Conservation (phyloP, 495 filamentous ascomycete genomes). For the Podospora pseudopauciseta region DNA sequence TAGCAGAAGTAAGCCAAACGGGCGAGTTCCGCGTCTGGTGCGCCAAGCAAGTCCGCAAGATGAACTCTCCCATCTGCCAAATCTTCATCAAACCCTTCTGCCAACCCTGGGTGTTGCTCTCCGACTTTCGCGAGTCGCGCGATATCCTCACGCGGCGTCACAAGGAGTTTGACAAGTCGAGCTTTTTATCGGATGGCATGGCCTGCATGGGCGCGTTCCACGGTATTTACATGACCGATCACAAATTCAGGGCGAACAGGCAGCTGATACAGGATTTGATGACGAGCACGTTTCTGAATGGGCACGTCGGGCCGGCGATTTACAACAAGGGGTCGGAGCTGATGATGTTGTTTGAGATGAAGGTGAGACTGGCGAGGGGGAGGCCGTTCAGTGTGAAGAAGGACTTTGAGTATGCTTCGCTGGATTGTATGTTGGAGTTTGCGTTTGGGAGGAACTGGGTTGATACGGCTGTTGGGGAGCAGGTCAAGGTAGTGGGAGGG, state of each 20-base stretch:
- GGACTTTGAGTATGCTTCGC: not conserved
- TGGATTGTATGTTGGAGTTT: constrained; percentile 1
- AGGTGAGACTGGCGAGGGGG: not conserved
- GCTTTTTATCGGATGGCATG: constrained; percentile 27
- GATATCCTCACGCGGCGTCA: constrained; percentile 40
- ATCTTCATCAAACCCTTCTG: constrained; percentile 4
- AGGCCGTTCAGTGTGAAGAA: not conserved
- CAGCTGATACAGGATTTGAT: constrained; percentile 7
- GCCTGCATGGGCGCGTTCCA: constrained; percentile 15
- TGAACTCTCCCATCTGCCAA: not conserved
- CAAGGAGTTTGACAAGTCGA: constrained; percentile 41
- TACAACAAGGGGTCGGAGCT: not conserved
- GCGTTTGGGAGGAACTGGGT: not conserved
- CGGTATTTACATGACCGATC: constrained; percentile 17
- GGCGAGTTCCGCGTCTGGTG: constrained; percentile 1
- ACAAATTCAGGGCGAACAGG: constrained; percentile 22
- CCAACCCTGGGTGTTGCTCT: not conserved
- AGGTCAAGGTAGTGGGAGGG: not conserved
- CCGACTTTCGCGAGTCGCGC: constrained; percentile 27
- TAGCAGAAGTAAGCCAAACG: not conserved
- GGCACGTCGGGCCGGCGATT: not conserved
- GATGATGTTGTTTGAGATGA: not conserved
- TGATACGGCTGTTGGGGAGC: not conserved
- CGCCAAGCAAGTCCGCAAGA: not conserved
- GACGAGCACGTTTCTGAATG: constrained; percentile 3